phyloP scores from a whole-genome alignment of 192 early-diverging fungal species.

The Thamnidium elegans region DNA sequence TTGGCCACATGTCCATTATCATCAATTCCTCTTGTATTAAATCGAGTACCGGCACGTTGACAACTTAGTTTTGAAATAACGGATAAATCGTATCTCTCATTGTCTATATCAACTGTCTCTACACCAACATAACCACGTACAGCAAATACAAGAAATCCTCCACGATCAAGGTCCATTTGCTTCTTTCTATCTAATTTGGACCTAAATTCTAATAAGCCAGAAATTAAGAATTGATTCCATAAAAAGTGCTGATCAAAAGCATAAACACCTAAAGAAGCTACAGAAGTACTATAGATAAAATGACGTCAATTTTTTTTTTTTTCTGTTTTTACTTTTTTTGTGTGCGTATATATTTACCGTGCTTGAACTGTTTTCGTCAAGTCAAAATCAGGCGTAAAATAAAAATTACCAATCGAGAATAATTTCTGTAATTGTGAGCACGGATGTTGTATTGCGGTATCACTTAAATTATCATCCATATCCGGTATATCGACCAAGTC shows the following conservation, averaged over 20 bases:
- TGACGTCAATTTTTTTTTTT: background rate
- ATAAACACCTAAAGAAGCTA: conserved; percentile 49
- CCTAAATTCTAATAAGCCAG: conserved; percentile 77
- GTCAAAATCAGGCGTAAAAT: conserved; percentile 87
- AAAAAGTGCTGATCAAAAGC: conserved; percentile 73
- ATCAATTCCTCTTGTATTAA: conserved; percentile 92
- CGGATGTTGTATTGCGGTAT: conserved; percentile 59
- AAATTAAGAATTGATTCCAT: conserved; percentile 90
- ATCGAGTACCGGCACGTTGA: conserved; percentile 84
- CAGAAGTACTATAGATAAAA: conserved; percentile 36
- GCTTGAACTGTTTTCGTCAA: conserved; percentile 78
- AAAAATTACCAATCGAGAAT: conserved; percentile 86
- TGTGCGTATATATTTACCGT: conserved; percentile 49
- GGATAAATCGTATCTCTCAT: conserved; percentile 47
- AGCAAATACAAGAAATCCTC: conserved; percentile 70
- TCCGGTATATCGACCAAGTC: conserved; percentile 38
- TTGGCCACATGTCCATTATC: conserved; percentile 98
- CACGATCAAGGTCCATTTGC: conserved; percentile 65
- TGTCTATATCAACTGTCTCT: conserved; percentile 32
- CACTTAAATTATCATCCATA: conserved; percentile 42
- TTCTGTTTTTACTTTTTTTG: background rate
- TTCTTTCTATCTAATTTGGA: conserved; percentile 64
- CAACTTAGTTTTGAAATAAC: conserved; percentile 78
- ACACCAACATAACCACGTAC: conserved; percentile 80
- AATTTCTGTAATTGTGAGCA: conserved; percentile 73